Conservation (phyloP, 1,139 yeast genomes). For the Insectozyma bohioensis region DNA sequence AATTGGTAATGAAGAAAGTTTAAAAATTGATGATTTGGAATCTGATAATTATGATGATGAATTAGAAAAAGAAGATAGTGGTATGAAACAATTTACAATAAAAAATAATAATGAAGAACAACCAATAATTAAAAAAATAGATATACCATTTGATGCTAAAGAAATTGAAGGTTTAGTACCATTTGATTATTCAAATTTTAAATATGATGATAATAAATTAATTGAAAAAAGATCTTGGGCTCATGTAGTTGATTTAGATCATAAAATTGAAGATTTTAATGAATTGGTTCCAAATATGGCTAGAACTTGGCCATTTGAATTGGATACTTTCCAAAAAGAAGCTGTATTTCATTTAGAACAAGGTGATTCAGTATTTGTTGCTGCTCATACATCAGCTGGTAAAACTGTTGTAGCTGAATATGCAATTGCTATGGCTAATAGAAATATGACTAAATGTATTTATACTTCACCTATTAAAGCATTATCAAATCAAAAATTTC, state of each 20-base stretch:
- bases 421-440: conserved; percentile 88
- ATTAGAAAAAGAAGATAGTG: conserved; percentile 20
- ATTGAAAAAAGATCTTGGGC: conserved; percentile 78
- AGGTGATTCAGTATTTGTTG: conserved; percentile 96
- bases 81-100: conserved; percentile 7
- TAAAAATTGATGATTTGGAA: conserved; percentile 17
- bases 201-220: conserved; percentile 26
- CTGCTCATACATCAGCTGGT: conserved; percentile 97
- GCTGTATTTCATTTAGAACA: conserved; percentile 95
- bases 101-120: conserved; percentile 1
- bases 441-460: conserved; percentile 89
- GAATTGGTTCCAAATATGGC: conserved; percentile 94
- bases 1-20: conserved; percentile 15
- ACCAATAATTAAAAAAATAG: conserved; percentile 5
- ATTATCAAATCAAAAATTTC: conserved; percentile 86
- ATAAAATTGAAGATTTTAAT: conserved; percentile 75
- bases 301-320: conserved; percentile 86
- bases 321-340: conserved; percentile 95
- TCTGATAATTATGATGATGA: conserved; percentile 23
- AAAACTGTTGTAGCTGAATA: conserved; percentile 92
- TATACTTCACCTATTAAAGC: conserved; percentile 95
- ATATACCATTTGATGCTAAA: conserved; percentile 29
- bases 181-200: conserved; percentile 42
- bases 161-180: conserved; percentile 83
- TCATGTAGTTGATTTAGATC: conserved; percentile 86